These are phyloP conservation scores for Ceratocystis colombiana DNA, from an alignment of 2,329 filamentous ascomycete species.

Conservation along the genomic window DNA sequence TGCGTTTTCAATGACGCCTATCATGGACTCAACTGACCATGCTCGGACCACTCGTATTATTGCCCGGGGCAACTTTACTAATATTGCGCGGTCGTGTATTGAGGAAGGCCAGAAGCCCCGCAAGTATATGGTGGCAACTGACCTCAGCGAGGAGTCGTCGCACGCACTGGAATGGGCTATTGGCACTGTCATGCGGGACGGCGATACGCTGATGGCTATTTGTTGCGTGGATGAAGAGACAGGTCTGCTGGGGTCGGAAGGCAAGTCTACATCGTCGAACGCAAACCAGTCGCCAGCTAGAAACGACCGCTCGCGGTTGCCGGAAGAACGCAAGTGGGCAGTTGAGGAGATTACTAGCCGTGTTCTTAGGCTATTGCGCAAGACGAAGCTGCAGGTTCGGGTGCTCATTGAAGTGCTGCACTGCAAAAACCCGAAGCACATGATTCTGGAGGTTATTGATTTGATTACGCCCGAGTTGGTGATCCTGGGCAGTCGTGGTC, in stretches of 20 bases:
- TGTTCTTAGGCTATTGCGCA: conserved; percentile 74
- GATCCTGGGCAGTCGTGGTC: conserved; percentile 81
- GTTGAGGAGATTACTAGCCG: conserved; percentile 76
- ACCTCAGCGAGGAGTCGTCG: conserved; percentile 85
- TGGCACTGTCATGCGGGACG: conserved; percentile 84
- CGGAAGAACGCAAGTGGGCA: conserved; percentile 70
- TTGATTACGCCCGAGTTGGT: conserved; percentile 83
- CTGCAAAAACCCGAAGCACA: conserved; percentile 93
- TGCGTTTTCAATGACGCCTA: conserved; percentile 66
- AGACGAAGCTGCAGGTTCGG: conserved; percentile 83
- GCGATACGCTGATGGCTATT: conserved; percentile 85
- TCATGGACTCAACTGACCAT: conserved; percentile 63
- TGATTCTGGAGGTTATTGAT: conserved; percentile 96
- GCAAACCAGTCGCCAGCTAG: conserved; percentile 25
- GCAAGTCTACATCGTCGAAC: conserved; percentile 22
- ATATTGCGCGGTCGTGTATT: conserved; percentile 66
- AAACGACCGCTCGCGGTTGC: conserved; percentile 48
- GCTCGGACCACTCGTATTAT: conserved; percentile 83
- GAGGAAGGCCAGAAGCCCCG: conserved; percentile 68
- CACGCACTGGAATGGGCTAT: conserved; percentile 97
- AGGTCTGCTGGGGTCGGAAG: conserved; percentile 38
- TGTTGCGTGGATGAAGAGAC: conserved; percentile 89
- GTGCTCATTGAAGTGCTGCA: conserved; percentile 94
- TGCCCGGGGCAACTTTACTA: conserved; percentile 72
- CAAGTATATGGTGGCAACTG: conserved; percentile 91